These are phyloP conservation scores for Vachellia collinsii DNA, from an alignment of 306 rosid species.

Conservation along the genomic window DNA sequence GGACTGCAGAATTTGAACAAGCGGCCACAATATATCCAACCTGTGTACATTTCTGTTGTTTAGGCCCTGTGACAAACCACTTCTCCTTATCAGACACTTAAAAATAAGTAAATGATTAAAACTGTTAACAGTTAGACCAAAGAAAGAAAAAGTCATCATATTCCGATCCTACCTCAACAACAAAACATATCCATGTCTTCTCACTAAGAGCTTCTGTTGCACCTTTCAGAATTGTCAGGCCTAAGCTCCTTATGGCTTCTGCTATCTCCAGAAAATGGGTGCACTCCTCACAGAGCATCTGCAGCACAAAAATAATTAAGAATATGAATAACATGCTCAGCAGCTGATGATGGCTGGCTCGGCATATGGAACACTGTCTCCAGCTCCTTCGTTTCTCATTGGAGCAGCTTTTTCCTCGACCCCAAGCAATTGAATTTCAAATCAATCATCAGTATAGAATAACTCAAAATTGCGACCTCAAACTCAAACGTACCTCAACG, in stretches of 20 bases:
- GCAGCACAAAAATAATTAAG: conserved; percentile 41
- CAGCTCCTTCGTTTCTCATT: background rate
- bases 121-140: background rate
- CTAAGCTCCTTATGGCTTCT: conserved; percentile 84
- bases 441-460: background rate
- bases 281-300: conserved; percentile 95
- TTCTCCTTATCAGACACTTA: conserved; percentile 9
- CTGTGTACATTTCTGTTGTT: conserved; percentile 81
- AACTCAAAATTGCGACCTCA: conserved; percentile 1
- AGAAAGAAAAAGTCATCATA: background rate
- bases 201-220: conserved; percentile 82
- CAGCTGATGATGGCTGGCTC: background rate
- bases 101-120: background rate
- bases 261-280: conserved; percentile 93
- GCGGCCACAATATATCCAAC: conserved; percentile 93
- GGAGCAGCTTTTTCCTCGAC: background rate
- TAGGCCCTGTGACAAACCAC: conserved; percentile 67
- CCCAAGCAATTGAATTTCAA: background rate
- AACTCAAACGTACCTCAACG: conserved; percentile 68
- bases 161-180: conserved; percentile 74
- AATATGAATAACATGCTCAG: background rate
- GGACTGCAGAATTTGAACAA: conserved; percentile 90
- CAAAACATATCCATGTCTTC: conserved; percentile 82
- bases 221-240: conserved; percentile 75
- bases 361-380: conserved; percentile 1